These are phyloP conservation scores for Beauveria rudraprayagi DNA, from an alignment of 2,329 filamentous ascomycete genomes.

Conservation along the genomic window DNA sequence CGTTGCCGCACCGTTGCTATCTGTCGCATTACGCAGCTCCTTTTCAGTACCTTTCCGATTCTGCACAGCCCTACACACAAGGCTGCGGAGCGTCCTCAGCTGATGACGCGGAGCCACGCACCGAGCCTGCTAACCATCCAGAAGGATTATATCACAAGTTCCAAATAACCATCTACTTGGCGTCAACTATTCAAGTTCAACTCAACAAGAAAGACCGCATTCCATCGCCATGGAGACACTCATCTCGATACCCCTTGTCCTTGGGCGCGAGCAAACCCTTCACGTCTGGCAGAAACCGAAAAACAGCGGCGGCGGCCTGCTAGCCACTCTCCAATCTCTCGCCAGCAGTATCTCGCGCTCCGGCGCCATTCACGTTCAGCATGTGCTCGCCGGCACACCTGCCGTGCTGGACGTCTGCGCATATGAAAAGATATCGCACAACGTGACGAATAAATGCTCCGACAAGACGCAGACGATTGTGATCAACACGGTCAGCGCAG, in stretches of 20 bases:
- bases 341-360: not conserved
- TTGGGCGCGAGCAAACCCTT: not conserved
- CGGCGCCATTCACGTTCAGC: not conserved
- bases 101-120: slow-evolving; percentile 3
- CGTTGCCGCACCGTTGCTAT: not conserved
- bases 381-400: not conserved
- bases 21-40: not conserved
- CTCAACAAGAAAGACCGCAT: too few species aligned
- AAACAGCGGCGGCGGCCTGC: not conserved
- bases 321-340: not conserved
- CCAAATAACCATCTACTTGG: not conserved
- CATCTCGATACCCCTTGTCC: not conserved
- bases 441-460: not conserved
- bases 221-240: not conserved
- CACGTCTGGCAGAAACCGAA: not conserved
- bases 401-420: not conserved
- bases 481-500: not conserved
- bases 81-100: not conserved
- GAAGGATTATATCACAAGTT: not conserved
- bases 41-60: not conserved
- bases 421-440: not conserved
- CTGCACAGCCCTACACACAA: not conserved
- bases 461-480: not conserved
- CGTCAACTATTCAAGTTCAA: too few species aligned
- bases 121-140: not conserved